phyloP scores from a whole-genome alignment of 371 early-diverging fungal genomes.

The Lichtheimia hyalospora region DNA sequence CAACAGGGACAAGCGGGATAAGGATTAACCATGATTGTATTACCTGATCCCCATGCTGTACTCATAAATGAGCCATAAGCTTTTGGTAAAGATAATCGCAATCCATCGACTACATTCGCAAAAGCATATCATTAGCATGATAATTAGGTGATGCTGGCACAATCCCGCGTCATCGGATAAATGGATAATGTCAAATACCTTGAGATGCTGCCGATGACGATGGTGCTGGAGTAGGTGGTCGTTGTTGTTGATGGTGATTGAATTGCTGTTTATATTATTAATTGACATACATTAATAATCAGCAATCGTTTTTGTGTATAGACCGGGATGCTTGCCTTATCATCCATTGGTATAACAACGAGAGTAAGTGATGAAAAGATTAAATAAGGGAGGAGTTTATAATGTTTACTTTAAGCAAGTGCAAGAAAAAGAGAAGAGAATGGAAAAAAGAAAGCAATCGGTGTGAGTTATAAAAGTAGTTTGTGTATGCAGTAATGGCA shows the following conservation, averaged over 20 bases:
- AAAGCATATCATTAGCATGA: too few relatives aligned
- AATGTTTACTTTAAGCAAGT: too few relatives aligned
- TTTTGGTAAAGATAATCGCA: neutral
- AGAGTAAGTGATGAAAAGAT: neutral
- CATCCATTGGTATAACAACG: neutral
- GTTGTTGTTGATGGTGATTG: neutral
- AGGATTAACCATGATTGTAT: too few relatives aligned
- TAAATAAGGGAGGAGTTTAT: neutral
- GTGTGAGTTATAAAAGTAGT: neutral
- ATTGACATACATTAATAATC: neutral
- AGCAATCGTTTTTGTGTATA: neutral
- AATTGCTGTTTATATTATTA: neutral
- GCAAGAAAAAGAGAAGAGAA: neutral
- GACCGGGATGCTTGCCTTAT: neutral
- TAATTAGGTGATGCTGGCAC: too few relatives aligned
- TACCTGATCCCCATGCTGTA: neutral
- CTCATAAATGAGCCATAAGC: constrained; percentile 1
- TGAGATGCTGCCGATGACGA: constrained; percentile 1
- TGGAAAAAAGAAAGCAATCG: constrained; percentile 1
- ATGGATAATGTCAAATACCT: neutral
- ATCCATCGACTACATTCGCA: neutral
- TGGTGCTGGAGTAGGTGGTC: too few relatives aligned
- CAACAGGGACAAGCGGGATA: too few relatives aligned
- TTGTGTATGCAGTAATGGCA: too few relatives aligned
- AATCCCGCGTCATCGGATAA: too few relatives aligned